A percentile compares a stretch with the other conserved stretches of the same genome.
Conservation (phyloP, 2,329 filamentous ascomycete species). For the Macrophomina pseudophaseolina region DNA sequence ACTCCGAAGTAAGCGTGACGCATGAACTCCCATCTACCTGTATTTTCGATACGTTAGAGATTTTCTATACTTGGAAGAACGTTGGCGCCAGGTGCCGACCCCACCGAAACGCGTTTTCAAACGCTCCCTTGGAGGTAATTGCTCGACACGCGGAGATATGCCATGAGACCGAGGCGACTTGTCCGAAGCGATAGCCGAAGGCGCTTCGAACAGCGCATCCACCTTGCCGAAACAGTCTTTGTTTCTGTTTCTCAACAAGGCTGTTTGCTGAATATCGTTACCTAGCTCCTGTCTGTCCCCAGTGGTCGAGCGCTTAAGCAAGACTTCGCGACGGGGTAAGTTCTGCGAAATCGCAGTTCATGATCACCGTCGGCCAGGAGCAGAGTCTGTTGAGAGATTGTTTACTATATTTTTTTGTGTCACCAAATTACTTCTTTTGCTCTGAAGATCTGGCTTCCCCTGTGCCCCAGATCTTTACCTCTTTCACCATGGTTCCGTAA, state of each 20-base stretch:
- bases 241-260: not conserved
- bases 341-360: not conserved
- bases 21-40: not conserved
- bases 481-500: not conserved
- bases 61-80: slow-evolving; percentile 9
- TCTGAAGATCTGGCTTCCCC: not conserved
- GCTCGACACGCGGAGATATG: not conserved
- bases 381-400: not conserved
- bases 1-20: slow-evolving; percentile 1
- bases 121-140: not conserved
- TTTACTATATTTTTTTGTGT: slow-evolving; percentile 13
- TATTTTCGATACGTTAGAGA: not conserved
- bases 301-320: slow-evolving; percentile 2
- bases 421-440: slow-evolving; percentile 12
- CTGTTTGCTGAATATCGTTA: not conserved
- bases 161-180: not conserved
- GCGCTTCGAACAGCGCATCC: not conserved
- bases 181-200: not conserved
- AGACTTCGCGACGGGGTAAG: not conserved
- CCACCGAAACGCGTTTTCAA: not conserved
- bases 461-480: not conserved
- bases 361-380: not conserved
- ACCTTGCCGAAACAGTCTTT: not conserved
- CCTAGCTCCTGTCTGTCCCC: not conserved
- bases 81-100: not conserved